Evolutionary conservation across 257 asterid species (phyloP), one percentile per base, ranked within the genome.

Genomic region (Linaria vulgaris): DNA sequence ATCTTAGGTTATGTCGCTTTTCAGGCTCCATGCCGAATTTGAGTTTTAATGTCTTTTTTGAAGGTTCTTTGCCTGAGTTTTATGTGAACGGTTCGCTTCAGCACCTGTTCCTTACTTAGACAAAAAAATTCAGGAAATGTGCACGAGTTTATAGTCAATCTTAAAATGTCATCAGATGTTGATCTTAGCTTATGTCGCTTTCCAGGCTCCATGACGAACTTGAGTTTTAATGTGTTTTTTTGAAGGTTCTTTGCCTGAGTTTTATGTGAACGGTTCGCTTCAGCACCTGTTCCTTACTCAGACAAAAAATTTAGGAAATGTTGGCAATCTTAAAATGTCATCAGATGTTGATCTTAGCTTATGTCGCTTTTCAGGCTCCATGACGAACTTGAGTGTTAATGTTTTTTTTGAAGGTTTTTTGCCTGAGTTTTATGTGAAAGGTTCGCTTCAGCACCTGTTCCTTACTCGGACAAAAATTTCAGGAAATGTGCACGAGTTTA

Each of bases 401-500:
- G n/a, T n/a, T n/a, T n/a, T n/a, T n/a, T 85, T 41, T 64, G 57
- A 15, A 79, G 64, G 20, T 87, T 85, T 38, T 49, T 46, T 84
- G 84, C 68, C 51, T 62, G 56, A n/a, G n/a, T n/a, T n/a, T n/a
- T n/a, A n/a, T n/a, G n/a, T n/a, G n/a, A n/a, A n/a, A n/a, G n/a
- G n/a, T 82, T 87, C 53, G 58, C 41, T 0, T n/a, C n/a, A n/a
- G 81, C 83, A 20, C 54, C 72, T 12, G 54, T 80, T 70, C 90
- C 94, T 24, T 69, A n/a, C n/a, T n/a, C n/a, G n/a, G n/a, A n/a
- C n/a, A n/a, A n/a, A n/a, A n/a, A n/a, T n/a, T n/a, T n/a, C n/a
- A n/a, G n/a, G n/a, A n/a, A n/a, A n/a, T 79, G 3, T 82, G 85
- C 73, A 90, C 1, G 67, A 66, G 45, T 81, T 91, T 53, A 72